Evolutionary conservation across 768 basidiomycete species (phyloP), one percentile per base, ranked within the genome.

Genomic region (Neoboletus subvelutipes): DNA sequence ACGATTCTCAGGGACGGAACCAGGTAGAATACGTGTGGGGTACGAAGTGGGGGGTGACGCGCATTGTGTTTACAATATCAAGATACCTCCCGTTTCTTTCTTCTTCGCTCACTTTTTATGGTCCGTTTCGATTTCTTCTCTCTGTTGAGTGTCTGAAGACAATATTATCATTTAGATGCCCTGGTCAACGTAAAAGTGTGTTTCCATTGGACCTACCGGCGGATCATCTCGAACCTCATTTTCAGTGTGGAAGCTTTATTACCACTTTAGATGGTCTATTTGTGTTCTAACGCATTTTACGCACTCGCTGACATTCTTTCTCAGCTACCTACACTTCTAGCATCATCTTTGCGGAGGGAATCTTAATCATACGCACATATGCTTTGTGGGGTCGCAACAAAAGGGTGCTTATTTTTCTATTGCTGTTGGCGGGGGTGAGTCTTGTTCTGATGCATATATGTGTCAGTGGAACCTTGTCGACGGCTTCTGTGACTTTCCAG

Each of bases 311-410:
- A 69, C 22, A 20, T 24, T 18, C 8, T 22, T 5, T 8, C n/a
- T 36, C 43, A 69, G 64, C 24, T 15, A 20, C 57, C 2, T 67
- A 57, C 45, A 59, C 2, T 22, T 39, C 48, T 11, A 60, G 66
- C n/a, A 29, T 65, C 20, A 18, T 69, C 13, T 51, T 55, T 15
- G 45, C 63, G 0, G 60, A 62, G 50, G 63, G 40, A 7, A 55
- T 65, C 28, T 60, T 68, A 43, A 67, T 70, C 28, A 42, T 70
- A 2, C 68, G 67, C 33, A 70, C 68, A n/a, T 70, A 65, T 22
- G 66, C 67, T 28, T 43, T 68, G 45, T 68, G 67, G 63, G 56
- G 56, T 45, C 60, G 60, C 26, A 67, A 41, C 33, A 56, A 33
- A 46, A 63, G 33, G 6, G 47, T 65, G 2, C 60, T 68, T 1